Percentiles rank a stretch among this genome's conserved stretches.
phyloP scores from a whole-genome alignment of 352 stramenopile species.

The Phytophthora rubi region DNA sequence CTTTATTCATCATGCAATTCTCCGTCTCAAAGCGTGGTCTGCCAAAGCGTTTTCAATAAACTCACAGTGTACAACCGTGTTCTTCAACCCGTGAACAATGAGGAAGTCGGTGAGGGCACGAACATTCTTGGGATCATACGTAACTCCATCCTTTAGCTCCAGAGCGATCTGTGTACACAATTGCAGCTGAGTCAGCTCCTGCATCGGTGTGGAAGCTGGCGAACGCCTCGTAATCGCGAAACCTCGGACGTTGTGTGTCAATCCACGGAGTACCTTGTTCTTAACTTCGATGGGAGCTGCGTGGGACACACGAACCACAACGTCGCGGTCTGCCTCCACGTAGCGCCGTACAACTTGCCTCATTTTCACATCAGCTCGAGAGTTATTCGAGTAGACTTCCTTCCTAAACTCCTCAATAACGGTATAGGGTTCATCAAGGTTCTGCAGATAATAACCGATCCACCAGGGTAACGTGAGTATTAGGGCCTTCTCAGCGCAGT shows the following conservation, averaged over 20 bases:
- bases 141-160: conserved; percentile 9
- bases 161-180: conserved; percentile 30
- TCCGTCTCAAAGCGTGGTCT: conserved; percentile 18
- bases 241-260: conserved; percentile 29
- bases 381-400: conserved; percentile 32
- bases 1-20: conserved; percentile 4
- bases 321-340: conserved; percentile 21
- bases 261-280: conserved; percentile 29
- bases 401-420: conserved; percentile 30
- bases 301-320: conserved; percentile 33
- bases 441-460: conserved; percentile 1
- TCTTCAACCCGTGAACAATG: conserved; percentile 24
- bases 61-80: conserved; percentile 20
- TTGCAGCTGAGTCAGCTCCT: conserved; percentile 25
- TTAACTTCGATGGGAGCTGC: conserved; percentile 26
- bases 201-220: conserved; percentile 12
- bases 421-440: conserved; percentile 16
- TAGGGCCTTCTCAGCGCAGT: not conserved
- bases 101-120: conserved; percentile 31
- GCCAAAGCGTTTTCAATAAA: conserved; percentile 37
- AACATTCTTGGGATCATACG: conserved; percentile 11
- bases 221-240: conserved; percentile 25
- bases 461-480: not conserved
- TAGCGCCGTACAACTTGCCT: conserved; percentile 31
- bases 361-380: conserved; percentile 30